Base-by-base conservation (phyloP, 2,329 filamentous ascomycete genomes). In the Penicillium occitanis region DNA sequence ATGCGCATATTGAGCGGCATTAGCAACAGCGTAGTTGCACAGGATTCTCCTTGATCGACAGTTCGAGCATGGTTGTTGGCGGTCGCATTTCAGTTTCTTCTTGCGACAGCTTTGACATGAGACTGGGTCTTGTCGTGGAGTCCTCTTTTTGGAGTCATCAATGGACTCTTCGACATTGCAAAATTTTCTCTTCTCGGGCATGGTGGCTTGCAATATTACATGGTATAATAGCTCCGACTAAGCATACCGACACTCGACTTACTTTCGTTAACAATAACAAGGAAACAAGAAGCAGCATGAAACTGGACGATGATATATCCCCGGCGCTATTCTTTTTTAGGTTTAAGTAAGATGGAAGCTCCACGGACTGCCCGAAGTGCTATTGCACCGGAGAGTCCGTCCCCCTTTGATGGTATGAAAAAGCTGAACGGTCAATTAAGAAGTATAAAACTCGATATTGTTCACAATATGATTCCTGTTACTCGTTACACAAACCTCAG, bases 11-110 rank as follows among this genome's bases (percentile, higher is more conserved):
- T 50, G 65, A 42, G 46, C 28, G 5, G 22, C n/a, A 37, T 48
- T 44, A 25, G 44, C n/a, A 46, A 19, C 35, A 64, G 22, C 28
- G 60, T 74, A 76, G 14, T 19, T 68, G 64, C 78, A 80, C 1
- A 55, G 6, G 13, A 78, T 50, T 2, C 68, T 68, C 14, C 78
- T 74, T 4, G 73, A 63, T 0, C 66, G 71, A 69, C 84, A 86
- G 67, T 81, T 81, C 37, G 79, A 80, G 70, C 84, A 86, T 13
- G 84, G 84, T 14, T 79, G 74, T 55, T 79, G 79, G 3, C 84
- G 81, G 70, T 85, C 81, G 71, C 84, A 86, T 76, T 84, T 86
- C 44, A 86, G 81, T 78, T 85, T 79, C 69, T 78, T 77, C 68
- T 71, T 70, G 2, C 78, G 73, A 62, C 78, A 80, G 8, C 73